Conservation (phyloP, 768 basidiomycete genomes). For the Tricholoma bakamatsutake region DNA sequence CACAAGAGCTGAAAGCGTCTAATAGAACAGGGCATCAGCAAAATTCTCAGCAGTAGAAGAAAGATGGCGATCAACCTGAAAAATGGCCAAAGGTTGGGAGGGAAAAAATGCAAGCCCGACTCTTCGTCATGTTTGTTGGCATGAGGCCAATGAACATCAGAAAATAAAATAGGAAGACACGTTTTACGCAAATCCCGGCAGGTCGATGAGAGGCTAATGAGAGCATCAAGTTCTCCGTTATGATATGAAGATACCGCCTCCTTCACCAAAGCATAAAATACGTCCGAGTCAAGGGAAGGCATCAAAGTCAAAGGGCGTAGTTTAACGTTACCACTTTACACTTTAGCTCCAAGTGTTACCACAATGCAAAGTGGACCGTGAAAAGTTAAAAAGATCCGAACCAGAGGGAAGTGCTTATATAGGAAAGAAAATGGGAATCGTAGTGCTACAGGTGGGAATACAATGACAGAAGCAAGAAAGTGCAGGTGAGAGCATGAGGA, state of each 20-base stretch:
- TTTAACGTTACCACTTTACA: neutral
- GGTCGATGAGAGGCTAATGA: constrained; percentile 21
- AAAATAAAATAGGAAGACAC: constrained; percentile 28
- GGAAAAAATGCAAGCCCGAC: constrained; percentile 32
- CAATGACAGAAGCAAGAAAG: constrained; percentile 9
- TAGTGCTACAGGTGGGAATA: constrained; percentile 5
- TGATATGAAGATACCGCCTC: constrained; percentile 14
- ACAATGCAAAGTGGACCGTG: neutral
- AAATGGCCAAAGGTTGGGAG: constrained; percentile 30
- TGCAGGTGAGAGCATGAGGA: constrained; percentile 13
- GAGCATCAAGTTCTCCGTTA: constrained; percentile 10
- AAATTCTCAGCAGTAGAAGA: neutral
- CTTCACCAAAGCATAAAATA: constrained; percentile 20
- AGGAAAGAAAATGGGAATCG: neutral
- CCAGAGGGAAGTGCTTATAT: neutral
- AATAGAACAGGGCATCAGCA: neutral
- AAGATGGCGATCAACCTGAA: constrained; percentile 26
- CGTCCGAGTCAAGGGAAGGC: constrained; percentile 17
- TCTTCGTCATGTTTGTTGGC: constrained; percentile 30
- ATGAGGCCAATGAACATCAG: constrained; percentile 35
- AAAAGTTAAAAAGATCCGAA: neutral
- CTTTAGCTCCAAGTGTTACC: neutral
- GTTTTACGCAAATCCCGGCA: constrained; percentile 21
- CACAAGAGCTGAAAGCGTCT: constrained; percentile 34
- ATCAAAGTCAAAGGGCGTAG: constrained; percentile 4